Percentiles rank a stretch among this genome's conserved stretches.
These are phyloP conservation scores for Phytophthora vignae DNA, from an alignment of 352 stramenopile species.

Conservation along the genomic window DNA sequence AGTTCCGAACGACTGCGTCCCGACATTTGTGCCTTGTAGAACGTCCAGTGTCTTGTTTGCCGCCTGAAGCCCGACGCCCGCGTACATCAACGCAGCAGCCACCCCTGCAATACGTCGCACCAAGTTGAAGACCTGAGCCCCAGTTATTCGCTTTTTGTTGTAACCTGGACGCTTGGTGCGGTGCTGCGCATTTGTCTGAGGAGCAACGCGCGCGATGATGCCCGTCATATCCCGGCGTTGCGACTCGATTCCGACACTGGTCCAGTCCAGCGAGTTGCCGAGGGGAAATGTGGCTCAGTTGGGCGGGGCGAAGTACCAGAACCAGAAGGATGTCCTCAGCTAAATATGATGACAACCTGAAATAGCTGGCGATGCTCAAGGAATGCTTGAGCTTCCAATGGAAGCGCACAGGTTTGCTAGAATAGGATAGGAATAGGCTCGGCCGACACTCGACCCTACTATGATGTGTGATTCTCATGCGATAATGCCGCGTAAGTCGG, in stretches of 20 bases:
- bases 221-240: slow-evolving; percentile 15
- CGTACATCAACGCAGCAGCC: slow-evolving; percentile 31
- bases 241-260: background rate
- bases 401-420: no score
- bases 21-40: slow-evolving; percentile 23
- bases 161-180: slow-evolving; percentile 12
- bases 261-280: background rate
- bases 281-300: slow-evolving; percentile 1
- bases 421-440: background rate
- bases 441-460: no score
- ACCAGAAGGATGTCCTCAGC: slow-evolving; percentile 1
- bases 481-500: background rate
- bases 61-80: slow-evolving; percentile 21
- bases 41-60: slow-evolving; percentile 28
- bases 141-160: slow-evolving; percentile 34
- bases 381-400: no score
- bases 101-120: slow-evolving; percentile 34
- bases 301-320: background rate
- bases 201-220: slow-evolving; percentile 26
- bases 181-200: slow-evolving; percentile 3
- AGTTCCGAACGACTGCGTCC: slow-evolving; percentile 26
- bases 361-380: slow-evolving; percentile 14
- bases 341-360: slow-evolving; percentile 14
- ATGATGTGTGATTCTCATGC: background rate
- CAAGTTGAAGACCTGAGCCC: slow-evolving; percentile 35